phyloP scores from a whole-genome alignment of 306 rosid genomes.

The Quercus glauca region DNA sequence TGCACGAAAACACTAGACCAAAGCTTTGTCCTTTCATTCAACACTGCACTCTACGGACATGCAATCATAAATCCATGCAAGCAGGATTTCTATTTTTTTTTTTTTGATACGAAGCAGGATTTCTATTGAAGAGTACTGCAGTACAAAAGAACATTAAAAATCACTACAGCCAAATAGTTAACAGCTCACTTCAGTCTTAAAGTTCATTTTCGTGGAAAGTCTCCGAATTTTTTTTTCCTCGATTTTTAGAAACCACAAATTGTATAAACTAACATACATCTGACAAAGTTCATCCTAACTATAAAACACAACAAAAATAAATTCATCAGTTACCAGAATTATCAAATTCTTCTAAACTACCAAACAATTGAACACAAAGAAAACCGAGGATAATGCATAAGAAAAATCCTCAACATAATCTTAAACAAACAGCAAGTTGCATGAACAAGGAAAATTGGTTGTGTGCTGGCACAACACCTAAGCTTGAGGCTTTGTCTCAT shows the following conservation, averaged over 20 bases:
- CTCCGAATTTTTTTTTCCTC: not conserved
- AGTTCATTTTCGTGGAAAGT: not conserved
- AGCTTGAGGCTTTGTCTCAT: slow-evolving; percentile 37
- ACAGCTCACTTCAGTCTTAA: not conserved
- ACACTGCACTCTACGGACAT: not conserved
- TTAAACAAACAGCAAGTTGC: not conserved
- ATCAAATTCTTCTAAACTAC: slow-evolving; percentile 10
- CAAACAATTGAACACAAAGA: not conserved
- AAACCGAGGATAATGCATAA: not conserved
- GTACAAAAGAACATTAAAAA: not conserved
- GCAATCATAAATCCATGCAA: not conserved
- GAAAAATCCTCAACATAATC: not conserved
- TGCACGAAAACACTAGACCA: too few species aligned
- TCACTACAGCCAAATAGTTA: too few species aligned
- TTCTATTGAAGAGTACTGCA: not conserved
- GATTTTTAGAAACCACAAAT: not conserved
- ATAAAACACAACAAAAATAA: not conserved
- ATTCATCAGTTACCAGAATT: not conserved
- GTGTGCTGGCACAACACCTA: not conserved
- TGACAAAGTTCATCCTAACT: not conserved
- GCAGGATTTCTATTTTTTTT: not conserved
- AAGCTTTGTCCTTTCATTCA: not conserved
- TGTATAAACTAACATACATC: not conserved
- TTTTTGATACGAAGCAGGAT: too few species aligned
- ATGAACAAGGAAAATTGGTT: not conserved